A percentile compares a stretch with the other conserved stretches of the same genome.
phyloP scores from a whole-genome alignment of 805 yeast genomes.

The Wickerhamomyces kurtzmanii region DNA sequence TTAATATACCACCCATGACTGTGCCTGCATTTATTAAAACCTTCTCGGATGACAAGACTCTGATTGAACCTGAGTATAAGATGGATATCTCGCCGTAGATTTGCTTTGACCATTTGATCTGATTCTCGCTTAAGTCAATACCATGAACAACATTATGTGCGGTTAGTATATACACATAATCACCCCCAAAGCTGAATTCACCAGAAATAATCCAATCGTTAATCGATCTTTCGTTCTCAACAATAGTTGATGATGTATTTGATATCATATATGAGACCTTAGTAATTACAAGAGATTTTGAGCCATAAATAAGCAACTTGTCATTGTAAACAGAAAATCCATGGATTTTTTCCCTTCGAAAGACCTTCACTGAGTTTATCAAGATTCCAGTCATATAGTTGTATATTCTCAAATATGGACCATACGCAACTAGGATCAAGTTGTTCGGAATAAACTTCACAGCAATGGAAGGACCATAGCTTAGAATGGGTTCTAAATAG shows the following conservation, averaged over 20 bases:
- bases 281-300: slow-evolving; percentile 62
- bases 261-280: slow-evolving; percentile 31
- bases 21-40: slow-evolving; percentile 81
- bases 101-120: slow-evolving; percentile 19
- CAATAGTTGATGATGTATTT: slow-evolving; percentile 8
- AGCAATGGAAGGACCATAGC: slow-evolving; percentile 67
- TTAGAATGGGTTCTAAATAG: slow-evolving; percentile 15
- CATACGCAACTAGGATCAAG: slow-evolving; percentile 54
- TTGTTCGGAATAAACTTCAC: slow-evolving; percentile 31
- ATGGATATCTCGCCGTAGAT: slow-evolving; percentile 67
- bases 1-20: slow-evolving; percentile 76
- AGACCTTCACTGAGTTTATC: slow-evolving; percentile 33
- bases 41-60: slow-evolving; percentile 26
- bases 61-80: slow-evolving; percentile 77
- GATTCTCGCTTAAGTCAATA: slow-evolving; percentile 18
- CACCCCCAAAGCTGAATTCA: slow-evolving; percentile 32
- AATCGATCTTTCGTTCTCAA: slow-evolving; percentile 34
- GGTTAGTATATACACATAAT: slow-evolving; percentile 45
- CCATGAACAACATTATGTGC: slow-evolving; percentile 67
- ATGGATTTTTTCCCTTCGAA: slow-evolving; percentile 74
- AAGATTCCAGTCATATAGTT: slow-evolving; percentile 29
- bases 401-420: slow-evolving; percentile 53
- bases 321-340: slow-evolving; percentile 42
- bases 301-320: slow-evolving; percentile 50
- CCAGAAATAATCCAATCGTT: slow-evolving; percentile 77